phyloP scores from a whole-genome alignment of 2,329 filamentous ascomycete species.

The Apiospora malaysiana region DNA sequence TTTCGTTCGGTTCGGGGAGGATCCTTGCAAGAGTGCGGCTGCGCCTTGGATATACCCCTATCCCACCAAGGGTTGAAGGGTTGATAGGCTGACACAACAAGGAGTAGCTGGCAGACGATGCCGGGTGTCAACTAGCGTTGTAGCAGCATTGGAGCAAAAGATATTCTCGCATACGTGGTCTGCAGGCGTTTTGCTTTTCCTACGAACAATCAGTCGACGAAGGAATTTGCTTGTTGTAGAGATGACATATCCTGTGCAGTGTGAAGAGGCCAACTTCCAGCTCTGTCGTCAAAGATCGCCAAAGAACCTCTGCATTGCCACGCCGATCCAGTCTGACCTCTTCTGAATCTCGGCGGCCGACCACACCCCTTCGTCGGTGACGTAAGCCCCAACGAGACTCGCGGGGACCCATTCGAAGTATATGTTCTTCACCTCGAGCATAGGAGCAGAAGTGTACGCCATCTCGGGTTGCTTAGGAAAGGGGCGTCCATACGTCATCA shows the following conservation, averaged over 20 bases:
- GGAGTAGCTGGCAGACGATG: no score
- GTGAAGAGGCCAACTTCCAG: no score
- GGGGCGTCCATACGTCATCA: slow-evolving; percentile 23
- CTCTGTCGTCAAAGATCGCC: slow-evolving; percentile 29
- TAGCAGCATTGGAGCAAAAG: no score
- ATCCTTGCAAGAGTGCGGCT: no score
- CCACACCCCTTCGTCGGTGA: slow-evolving; percentile 59
- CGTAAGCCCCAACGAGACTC: slow-evolving; percentile 56
- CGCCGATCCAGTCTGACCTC: slow-evolving; percentile 44
- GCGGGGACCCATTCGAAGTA: slow-evolving; percentile 67
- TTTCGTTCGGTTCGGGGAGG: no score
- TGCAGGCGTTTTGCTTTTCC: no score
- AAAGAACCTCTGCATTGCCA: slow-evolving; percentile 50
- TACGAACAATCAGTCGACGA: no score
- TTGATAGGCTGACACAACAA: no score
- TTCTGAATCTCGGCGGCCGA: slow-evolving; percentile 44
- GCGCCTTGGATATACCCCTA: background rate
- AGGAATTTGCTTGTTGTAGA: no score
- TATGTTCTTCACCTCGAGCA: slow-evolving; percentile 51
- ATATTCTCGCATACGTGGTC: no score
- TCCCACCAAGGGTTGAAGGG: background rate
- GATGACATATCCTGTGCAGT: no score
- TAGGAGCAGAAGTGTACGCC: slow-evolving; percentile 20
- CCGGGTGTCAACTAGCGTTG: no score
- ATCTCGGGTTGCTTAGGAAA: slow-evolving; percentile 18